Base-by-base conservation (phyloP, 2,329 filamentous ascomycete species). In the Colletotrichum filicis region DNA sequence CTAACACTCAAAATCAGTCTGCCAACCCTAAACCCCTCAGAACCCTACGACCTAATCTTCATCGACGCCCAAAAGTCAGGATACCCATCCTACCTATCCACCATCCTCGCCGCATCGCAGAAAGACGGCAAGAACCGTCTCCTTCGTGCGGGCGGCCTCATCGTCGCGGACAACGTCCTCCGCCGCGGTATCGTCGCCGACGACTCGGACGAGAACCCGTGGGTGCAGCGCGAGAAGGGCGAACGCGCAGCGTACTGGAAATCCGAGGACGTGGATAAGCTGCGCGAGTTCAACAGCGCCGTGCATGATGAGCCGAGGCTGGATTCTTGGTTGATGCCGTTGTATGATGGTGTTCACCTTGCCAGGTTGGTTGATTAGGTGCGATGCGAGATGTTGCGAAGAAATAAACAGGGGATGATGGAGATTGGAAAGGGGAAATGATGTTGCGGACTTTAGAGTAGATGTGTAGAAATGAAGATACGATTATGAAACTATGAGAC, bases 131-230 rank as follows among this genome's bases (percentile, higher is more conserved):
- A 77, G 3, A 76, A 74, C 16, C 83, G 87, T 7, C 82, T 90
- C 30, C 82, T 90, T 52, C 82, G 85, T 1, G 78, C 82, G 9
- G 87, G 85, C 8, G 88, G 87, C 0, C 79, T 90, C 68, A 86
- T 90, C 72, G 80, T 90, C 16, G 87, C 86, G 1, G 89, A 90
- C 49, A 90, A 90, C 69, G 83, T 87, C 55, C 82, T 91, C 30
- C 85, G 85, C 3, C 79, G 81, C 7, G 88, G 84, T 7, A 79
- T 88, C 14, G 85, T 90, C 4, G 87, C 85, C 5, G 82, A 83
- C 67, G 71, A 74, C 74, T 67, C 73, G 62, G 74, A 68, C 62
- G 58, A 35, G 30, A 76, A 72, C 70, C 72, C 66, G 26, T 75
- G 68, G 64, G 69, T 72, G 35, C 67, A 65, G 66, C 67, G 55